Evolutionary conservation across 805 yeast genomes (phyloP).

Genomic region (Metschnikowia lunata): DNA sequence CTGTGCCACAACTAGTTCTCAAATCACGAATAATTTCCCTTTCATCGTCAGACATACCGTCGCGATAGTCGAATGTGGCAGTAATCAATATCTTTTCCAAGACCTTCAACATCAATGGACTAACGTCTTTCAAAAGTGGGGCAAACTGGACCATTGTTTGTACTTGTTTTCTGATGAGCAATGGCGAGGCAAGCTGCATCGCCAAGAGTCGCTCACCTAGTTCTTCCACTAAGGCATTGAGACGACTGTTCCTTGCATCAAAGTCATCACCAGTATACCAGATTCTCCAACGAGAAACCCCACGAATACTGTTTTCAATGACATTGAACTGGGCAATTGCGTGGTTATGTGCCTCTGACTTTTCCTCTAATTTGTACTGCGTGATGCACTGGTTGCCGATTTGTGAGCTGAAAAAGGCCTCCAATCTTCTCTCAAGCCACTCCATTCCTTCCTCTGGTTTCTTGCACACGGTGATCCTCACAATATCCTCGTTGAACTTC

Average conservation of each 20-base stretch:
- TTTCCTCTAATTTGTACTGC: constrained; percentile 50
- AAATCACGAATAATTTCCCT: constrained; percentile 80
- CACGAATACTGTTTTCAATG: constrained; percentile 86
- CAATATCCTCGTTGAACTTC: constrained; percentile 84
- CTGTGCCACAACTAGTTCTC: constrained; percentile 91
- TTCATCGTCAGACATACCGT: constrained; percentile 61
- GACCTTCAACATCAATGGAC: constrained; percentile 71
- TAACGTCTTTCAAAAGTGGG: constrained; percentile 76
- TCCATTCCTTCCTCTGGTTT: constrained; percentile 74
- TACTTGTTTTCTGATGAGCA: constrained; percentile 74
- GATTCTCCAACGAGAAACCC: constrained; percentile 90
- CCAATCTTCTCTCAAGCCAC: constrained; percentile 76
- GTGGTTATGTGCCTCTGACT: constrained; percentile 62
- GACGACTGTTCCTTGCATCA: constrained; percentile 48
- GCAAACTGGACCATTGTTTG: constrained; percentile 94
- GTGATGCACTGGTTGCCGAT: constrained; percentile 63
- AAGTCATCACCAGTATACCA: constrained; percentile 70
- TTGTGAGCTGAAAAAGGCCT: constrained; percentile 64
- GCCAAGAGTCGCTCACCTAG: constrained; percentile 72
- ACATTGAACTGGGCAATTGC: constrained; percentile 81
- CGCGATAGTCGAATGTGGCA: constrained; percentile 79
- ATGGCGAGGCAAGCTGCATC: constrained; percentile 74
- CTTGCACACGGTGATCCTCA: constrained; percentile 81
- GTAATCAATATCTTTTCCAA: constrained; percentile 80
- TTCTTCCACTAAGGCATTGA: constrained; percentile 55